These are phyloP conservation scores for Corynascus novoguineensis DNA, from an alignment of 495 filamentous ascomycete genomes.

Conservation along the genomic window DNA sequence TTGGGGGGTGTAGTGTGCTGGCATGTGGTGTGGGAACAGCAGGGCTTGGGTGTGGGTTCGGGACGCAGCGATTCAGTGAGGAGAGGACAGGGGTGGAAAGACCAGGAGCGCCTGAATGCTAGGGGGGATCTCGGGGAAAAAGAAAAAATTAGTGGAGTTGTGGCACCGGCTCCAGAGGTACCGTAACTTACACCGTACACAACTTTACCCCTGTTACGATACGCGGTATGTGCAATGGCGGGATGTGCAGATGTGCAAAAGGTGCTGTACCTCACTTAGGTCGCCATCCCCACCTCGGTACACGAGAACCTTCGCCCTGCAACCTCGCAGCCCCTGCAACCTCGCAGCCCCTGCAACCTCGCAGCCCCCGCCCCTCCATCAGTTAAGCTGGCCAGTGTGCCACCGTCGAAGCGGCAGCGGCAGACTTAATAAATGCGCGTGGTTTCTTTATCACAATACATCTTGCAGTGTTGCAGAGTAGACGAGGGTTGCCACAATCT, in stretches of 20 bases:
- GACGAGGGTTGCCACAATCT: neutral
- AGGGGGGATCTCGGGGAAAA: constrained; percentile 22
- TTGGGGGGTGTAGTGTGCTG: constrained; percentile 16
- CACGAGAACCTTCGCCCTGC: neutral
- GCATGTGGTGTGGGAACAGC: constrained; percentile 14
- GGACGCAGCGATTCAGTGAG: constrained; percentile 30
- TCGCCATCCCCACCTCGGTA: too few species aligned
- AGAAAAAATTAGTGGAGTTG: constrained; percentile 13
- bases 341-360: constrained; percentile 18
- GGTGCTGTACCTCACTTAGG: neutral
- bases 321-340: constrained; percentile 18
- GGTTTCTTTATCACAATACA: constrained; percentile 13
- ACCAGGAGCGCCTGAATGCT: constrained; percentile 17
- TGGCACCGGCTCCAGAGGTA: constrained; percentile 21
- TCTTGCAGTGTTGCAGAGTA: constrained; percentile 5
- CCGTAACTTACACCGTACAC: too few species aligned
- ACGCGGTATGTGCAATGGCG: too few species aligned
- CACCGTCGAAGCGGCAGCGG: constrained; percentile 9
- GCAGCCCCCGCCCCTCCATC: constrained; percentile 20
- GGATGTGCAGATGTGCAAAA: too few species aligned
- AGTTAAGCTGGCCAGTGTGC: constrained; percentile 19
- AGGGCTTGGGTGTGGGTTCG: constrained; percentile 11
- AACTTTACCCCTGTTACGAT: neutral
- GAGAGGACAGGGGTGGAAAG: constrained; percentile 15
- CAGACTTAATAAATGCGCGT: neutral